Base-by-base conservation (phyloP, 805 yeast genomes). In the Metschnikowia lachancei region DNA sequence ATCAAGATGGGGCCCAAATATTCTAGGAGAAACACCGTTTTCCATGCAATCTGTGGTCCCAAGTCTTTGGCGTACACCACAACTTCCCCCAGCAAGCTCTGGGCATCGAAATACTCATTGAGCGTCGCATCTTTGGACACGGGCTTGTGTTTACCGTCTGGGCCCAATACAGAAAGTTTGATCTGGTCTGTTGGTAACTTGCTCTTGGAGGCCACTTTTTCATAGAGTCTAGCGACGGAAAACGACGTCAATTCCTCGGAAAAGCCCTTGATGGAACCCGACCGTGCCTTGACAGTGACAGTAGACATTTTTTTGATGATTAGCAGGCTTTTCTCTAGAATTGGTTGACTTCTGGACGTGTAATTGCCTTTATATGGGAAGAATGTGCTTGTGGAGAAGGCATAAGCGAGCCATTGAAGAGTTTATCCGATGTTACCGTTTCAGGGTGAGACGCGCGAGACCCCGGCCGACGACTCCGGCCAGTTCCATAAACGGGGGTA, bases 31-130 rank as follows among this genome's bases (percentile, higher is more conserved):
- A 83, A 94, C n/a, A 92, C 98, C 3, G 89, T 77, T 67, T 86
- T 79, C 97, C 97, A 94, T 4, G 83, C 82, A 48, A 94, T 80
- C 67, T 94, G 99, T 0, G 91, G 90, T 17, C 99, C 99, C 51
- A 92, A 72, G 61, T 92, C 99, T 64, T 92, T 91, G 45, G 86
- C 86, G 53, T 69, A 78, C 12, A 90, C 70, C 12, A 67, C 73
- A 19, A 72, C 59, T 0, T 60, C 65, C 10, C 64, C 68, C 18
- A 68, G 66, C 35, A 70, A 60, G 1, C 79, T 78, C 48, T 75
- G 76, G n/a, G 66, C 72, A 28, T 62, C 65, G 34, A 84, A 66
- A 14, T 48, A 52, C 34, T 54, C 50, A 29, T 50, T 42, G 39
- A 54, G 49, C 3, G 77, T 63, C 43, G 72, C 70, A 34, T 69